A percentile compares a stretch with the other conserved stretches of the same genome.
Conservation (phyloP, 2,329 filamentous ascomycete genomes). For the Triangularia verruculosa region DNA sequence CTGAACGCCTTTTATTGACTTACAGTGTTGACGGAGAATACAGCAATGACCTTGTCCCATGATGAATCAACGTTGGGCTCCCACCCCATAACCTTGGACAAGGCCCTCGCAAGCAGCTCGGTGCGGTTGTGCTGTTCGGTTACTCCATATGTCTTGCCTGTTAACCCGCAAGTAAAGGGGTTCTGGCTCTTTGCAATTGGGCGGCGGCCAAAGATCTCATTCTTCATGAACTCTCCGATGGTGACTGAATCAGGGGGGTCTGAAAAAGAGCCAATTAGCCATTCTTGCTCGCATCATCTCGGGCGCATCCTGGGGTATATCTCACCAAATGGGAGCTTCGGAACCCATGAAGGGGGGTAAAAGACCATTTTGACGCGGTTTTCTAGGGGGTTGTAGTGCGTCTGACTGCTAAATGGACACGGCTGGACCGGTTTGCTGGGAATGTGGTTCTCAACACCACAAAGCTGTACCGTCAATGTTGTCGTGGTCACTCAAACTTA, state of each 20-base stretch:
- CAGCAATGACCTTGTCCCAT: conserved; percentile 75
- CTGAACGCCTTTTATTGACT: conserved; percentile 23
- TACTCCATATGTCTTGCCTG: conserved; percentile 63
- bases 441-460: background rate
- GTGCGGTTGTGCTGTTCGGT: conserved; percentile 63
- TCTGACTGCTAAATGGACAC: background rate
- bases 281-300: background rate
- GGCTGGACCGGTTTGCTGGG: background rate
- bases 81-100: conserved; percentile 71
- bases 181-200: conserved; percentile 61
- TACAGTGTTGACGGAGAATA: conserved; percentile 81
- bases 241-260: conserved; percentile 71
- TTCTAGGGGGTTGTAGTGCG: background rate
- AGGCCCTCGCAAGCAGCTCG: conserved; percentile 63
- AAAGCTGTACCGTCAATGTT: background rate
- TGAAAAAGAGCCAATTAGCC: conserved; percentile 19
- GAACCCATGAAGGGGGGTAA: conserved; percentile 58
- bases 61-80: conserved; percentile 66
- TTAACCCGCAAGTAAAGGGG: conserved; percentile 75
- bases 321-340: conserved; percentile 55
- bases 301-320: conserved; percentile 4
- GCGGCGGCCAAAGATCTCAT: conserved; percentile 66
- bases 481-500: background rate
- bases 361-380: conserved; percentile 49
- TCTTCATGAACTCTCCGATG: conserved; percentile 72